Conservation (phyloP, 2,329 filamentous ascomycete species). For the Didymella glomerata region DNA sequence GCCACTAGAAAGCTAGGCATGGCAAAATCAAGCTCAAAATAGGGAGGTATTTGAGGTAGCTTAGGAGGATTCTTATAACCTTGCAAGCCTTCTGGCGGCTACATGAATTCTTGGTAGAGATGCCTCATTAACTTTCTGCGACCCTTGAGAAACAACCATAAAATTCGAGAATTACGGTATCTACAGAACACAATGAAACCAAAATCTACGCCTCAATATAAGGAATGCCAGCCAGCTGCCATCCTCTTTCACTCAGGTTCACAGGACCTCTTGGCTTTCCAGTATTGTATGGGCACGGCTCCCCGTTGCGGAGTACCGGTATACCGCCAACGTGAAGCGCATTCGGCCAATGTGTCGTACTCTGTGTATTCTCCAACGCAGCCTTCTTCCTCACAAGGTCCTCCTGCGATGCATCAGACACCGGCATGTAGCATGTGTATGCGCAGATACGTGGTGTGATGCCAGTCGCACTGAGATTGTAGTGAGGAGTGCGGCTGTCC, state of each 20-base stretch:
- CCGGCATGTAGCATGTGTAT: neutral
- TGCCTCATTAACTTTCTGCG: no score
- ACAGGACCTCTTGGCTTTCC: neutral
- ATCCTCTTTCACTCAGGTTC: neutral
- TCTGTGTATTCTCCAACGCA: neutral
- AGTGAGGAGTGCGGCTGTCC: neutral
- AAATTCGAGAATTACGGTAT: neutral
- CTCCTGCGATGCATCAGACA: constrained; percentile 1
- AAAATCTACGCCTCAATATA: neutral
- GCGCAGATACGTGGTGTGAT: neutral
- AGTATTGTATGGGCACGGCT: neutral
- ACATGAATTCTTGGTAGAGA: no score
- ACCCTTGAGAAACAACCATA: neutral
- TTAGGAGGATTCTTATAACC: no score
- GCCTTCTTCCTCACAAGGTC: constrained; percentile 5
- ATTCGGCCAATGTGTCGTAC: constrained; percentile 7
- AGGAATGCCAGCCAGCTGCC: neutral
- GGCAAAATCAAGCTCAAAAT: no score
- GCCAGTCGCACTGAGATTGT: neutral
- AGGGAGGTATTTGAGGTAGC: no score
- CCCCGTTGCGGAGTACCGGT: neutral
- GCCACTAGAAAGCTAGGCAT: no score
- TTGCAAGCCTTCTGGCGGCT: no score
- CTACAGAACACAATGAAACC: neutral
- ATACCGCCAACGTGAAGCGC: constrained; percentile 6